Conservation (phyloP, 352 stramenopile genomes). For the Pythium phragmiticola region DNA sequence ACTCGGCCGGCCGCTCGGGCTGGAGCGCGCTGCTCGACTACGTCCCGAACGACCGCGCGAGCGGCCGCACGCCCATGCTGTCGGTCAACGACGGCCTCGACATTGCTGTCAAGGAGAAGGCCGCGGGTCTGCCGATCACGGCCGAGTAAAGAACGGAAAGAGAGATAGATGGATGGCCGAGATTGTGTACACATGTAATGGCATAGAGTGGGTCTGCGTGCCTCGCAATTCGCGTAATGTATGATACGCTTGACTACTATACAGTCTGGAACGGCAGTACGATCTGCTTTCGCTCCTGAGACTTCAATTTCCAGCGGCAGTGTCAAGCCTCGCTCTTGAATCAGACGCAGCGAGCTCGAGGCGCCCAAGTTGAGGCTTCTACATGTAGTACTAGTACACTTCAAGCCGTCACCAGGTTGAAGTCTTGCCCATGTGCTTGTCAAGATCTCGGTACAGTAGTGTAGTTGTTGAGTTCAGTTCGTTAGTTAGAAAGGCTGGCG, state of each 20-base stretch:
- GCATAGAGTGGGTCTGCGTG: slow-evolving; percentile 1
- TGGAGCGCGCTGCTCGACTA: slow-evolving; percentile 58
- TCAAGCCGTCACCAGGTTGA: no score
- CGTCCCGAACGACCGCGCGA: slow-evolving; percentile 34
- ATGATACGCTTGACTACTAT: background rate
- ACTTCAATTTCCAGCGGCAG: no score
- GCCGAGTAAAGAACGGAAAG: background rate
- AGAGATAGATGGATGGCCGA: background rate
- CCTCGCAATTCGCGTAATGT: background rate
- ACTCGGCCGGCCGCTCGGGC: slow-evolving; percentile 57
- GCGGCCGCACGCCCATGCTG: slow-evolving; percentile 46
- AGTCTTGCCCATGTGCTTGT: no score
- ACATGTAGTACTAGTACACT: no score
- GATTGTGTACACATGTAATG: background rate
- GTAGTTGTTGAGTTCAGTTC: no score
- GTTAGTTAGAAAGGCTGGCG: no score
- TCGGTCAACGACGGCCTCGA: slow-evolving; percentile 51
- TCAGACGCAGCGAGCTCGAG: no score
- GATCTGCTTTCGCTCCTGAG: no score
- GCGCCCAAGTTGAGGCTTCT: no score
- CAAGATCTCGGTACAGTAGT: no score
- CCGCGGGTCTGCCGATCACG: slow-evolving; percentile 2
- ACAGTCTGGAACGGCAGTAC: no score
- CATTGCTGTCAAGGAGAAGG: slow-evolving; percentile 38
- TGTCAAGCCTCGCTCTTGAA: no score